These are phyloP conservation scores for Asterophora lycoperdoides DNA, from an alignment of 768 basidiomycete species.

Conservation along the genomic window DNA sequence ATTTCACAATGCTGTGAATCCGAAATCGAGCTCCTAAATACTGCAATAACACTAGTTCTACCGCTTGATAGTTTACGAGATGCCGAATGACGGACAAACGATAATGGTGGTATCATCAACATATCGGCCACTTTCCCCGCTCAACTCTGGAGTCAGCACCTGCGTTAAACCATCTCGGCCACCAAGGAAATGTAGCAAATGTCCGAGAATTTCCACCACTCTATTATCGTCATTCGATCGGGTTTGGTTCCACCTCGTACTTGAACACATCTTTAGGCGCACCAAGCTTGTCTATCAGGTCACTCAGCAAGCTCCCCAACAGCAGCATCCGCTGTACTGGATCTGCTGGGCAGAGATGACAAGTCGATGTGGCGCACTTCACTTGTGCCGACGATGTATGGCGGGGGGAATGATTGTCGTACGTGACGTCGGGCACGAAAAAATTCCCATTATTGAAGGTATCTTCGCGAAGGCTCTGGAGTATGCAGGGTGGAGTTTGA, in stretches of 20 bases:
- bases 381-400: constrained; percentile 11
- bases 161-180: constrained; percentile 13
- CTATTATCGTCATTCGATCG: constrained; percentile 16
- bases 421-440: constrained; percentile 1
- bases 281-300: constrained; percentile 7
- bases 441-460: constrained; percentile 2
- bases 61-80: not conserved
- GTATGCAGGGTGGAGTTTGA: constrained; percentile 10
- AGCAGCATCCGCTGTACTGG: constrained; percentile 10
- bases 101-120: constrained; percentile 15
- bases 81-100: constrained; percentile 4
- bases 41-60: not conserved
- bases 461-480: constrained; percentile 9
- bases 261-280: constrained; percentile 9
- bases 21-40: too few species aligned
- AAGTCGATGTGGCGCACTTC: constrained; percentile 13
- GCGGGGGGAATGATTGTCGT: constrained; percentile 13
- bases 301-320: constrained; percentile 10
- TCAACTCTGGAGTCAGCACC: constrained; percentile 9
- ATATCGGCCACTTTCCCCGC: constrained; percentile 13
- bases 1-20: too few species aligned
- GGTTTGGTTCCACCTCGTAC: constrained; percentile 11
- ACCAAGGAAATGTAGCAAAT: constrained; percentile 17
- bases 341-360: not conserved
- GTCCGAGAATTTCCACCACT: constrained; percentile 15